Conservation (phyloP, 2,329 filamentous ascomycete genomes). For the Magnaporthales sp. region DNA sequence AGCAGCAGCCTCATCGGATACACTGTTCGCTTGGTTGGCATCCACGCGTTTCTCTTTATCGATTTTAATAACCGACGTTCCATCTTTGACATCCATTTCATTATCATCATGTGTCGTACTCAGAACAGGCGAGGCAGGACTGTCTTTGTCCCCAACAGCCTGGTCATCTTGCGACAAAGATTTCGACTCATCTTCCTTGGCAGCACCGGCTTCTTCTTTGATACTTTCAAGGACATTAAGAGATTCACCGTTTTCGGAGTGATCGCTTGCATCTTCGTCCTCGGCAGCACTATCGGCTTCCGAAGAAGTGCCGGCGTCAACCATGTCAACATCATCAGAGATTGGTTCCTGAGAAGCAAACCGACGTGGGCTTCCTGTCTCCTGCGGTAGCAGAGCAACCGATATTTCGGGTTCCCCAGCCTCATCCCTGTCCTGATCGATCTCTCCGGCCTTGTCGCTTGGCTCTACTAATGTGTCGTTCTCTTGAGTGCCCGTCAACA, state of each 20-base stretch:
- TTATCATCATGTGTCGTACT: not conserved
- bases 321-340: not conserved
- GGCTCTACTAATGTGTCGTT: not conserved
- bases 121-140: not conserved
- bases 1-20: not conserved
- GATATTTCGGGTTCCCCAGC: not conserved
- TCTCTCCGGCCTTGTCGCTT: not conserved
- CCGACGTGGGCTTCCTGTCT: not conserved
- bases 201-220: not conserved
- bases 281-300: not conserved
- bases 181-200: not conserved
- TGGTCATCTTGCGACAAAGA: not conserved
- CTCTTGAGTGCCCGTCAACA: not conserved
- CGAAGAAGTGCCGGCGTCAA: not conserved
- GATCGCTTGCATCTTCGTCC: not conserved
- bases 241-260: not conserved
- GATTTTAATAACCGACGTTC: not conserved
- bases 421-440: not conserved
- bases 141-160: not conserved
- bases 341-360: slow-evolving; percentile 4
- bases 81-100: not conserved
- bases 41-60: not conserved
- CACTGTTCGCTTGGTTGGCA: not conserved
- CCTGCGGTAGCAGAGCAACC: not conserved
- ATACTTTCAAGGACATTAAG: not conserved